A percentile compares a stretch with the other conserved stretches of the same genome.
Conservation (phyloP, 345 rosid genomes). For the Capsella bursapastoris region DNA sequence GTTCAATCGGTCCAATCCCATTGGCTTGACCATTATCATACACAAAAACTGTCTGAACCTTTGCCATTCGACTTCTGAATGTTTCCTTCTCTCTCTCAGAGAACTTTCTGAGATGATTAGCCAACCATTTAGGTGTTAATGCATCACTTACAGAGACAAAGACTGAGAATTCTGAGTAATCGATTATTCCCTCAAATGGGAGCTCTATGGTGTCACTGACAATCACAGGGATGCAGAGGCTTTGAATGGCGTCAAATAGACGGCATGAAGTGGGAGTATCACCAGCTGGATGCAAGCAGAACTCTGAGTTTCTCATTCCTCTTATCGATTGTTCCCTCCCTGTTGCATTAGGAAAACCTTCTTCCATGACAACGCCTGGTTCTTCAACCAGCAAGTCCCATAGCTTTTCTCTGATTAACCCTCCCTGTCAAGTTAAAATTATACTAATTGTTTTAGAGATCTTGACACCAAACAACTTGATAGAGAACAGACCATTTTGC, state of each 20-base stretch:
- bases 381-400: constrained; percentile 83
- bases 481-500: neutral
- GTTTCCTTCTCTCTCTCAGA: constrained; percentile 56
- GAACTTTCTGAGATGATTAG: constrained; percentile 60
- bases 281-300: constrained; percentile 97
- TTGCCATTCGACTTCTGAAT: constrained; percentile 61
- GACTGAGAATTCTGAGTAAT: constrained; percentile 76
- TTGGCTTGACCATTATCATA: constrained; percentile 66
- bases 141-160: constrained; percentile 76
- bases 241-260: constrained; percentile 93
- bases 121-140: constrained; percentile 74
- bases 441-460: neutral
- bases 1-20: constrained; percentile 74
- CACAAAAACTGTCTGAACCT: constrained; percentile 65
- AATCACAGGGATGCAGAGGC: constrained; percentile 91
- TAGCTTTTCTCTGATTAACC: constrained; percentile 75
- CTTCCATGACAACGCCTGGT: constrained; percentile 72
- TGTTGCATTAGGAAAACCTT: constrained; percentile 96
- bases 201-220: constrained; percentile 89
- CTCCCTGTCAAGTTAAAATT: constrained; percentile 60
- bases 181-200: constrained; percentile 86
- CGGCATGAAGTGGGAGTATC: constrained; percentile 98
- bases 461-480: neutral
- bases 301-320: constrained; percentile 92
- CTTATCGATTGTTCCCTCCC: constrained; percentile 86